Conservation (phyloP, 306 rosid genomes). For the Datisca glomerata region DNA sequence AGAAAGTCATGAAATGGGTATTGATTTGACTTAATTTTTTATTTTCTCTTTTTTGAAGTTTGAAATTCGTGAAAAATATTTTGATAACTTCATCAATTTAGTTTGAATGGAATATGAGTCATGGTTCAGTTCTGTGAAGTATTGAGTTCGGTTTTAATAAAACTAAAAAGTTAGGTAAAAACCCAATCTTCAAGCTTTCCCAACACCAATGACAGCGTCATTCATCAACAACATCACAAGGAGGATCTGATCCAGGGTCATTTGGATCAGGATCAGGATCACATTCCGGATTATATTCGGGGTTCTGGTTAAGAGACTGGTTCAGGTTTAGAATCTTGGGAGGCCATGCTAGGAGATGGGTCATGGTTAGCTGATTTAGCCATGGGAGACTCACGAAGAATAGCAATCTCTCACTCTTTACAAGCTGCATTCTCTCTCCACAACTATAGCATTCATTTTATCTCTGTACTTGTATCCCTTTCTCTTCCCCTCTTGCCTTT, state of each 20-base stretch:
- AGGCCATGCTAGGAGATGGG: slow-evolving; percentile 45
- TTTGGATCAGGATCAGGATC: slow-evolving; percentile 12
- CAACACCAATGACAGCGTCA: slow-evolving; percentile 23
- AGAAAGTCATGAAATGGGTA: too few relatives aligned
- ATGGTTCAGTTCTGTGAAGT: too few relatives aligned
- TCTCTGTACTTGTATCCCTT: slow-evolving; percentile 21
- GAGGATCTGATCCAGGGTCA: slow-evolving; percentile 9
- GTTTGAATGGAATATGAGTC: too few relatives aligned
- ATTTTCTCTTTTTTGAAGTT: too few relatives aligned
- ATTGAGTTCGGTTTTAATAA: too few relatives aligned
- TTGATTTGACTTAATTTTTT: too few relatives aligned
- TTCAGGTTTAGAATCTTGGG: slow-evolving; percentile 21
- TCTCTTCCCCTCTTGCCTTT: slow-evolving; percentile 9
- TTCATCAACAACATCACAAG: too few relatives aligned
- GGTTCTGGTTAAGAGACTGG: too few relatives aligned
- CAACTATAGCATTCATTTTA: slow-evolving; percentile 5
- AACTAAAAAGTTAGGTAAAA: too few relatives aligned
- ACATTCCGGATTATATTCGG: slow-evolving; percentile 9
- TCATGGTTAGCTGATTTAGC: slow-evolving; percentile 93
- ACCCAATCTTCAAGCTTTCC: slow-evolving; percentile 37
- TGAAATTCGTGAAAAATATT: too few relatives aligned
- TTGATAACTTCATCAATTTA: too few relatives aligned
- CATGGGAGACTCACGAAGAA: slow-evolving; percentile 66
- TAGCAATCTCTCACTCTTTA: slow-evolving; percentile 13
- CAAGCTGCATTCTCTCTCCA: not conserved